These are phyloP conservation scores for Cordyceps javanica DNA, from an alignment of 2,329 filamentous ascomycete genomes.

Conservation along the genomic window DNA sequence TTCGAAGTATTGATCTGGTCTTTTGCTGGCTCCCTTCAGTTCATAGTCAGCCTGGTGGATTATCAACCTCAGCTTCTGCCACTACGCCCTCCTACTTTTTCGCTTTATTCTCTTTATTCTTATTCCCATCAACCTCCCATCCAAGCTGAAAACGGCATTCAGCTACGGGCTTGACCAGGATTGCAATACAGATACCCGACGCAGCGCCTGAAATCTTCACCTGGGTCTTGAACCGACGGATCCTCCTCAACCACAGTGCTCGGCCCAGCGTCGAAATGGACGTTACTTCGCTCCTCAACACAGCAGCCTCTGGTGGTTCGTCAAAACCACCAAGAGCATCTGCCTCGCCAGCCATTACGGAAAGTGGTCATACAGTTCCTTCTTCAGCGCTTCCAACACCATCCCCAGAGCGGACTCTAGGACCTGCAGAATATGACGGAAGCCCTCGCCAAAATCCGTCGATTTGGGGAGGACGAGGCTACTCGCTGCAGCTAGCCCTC, in stretches of 20 bases:
- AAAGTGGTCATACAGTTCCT: constrained; percentile 11
- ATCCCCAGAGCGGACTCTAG: constrained; percentile 12
- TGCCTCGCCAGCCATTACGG: constrained; percentile 9
- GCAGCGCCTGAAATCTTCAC: background rate
- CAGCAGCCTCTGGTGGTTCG: background rate
- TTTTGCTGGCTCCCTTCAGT: background rate
- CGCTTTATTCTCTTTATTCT: background rate
- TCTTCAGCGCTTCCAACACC: constrained; percentile 13
- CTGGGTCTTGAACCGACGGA: background rate
- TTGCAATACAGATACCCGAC: background rate
- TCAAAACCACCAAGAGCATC: constrained; percentile 10
- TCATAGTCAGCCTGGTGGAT: background rate
- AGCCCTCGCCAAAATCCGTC: background rate
- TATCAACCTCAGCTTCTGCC: constrained; percentile 3
- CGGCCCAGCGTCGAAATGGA: constrained; percentile 9
- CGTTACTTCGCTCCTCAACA: constrained; percentile 12
- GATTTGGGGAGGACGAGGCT: background rate
- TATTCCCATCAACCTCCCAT: background rate
- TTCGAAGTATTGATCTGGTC: background rate
- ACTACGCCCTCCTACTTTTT: background rate
- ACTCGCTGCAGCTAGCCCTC: background rate
- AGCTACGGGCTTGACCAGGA: no score
- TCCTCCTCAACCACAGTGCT: background rate
- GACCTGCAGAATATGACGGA: constrained; percentile 1
- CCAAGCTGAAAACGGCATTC: background rate